A percentile compares a stretch with the other conserved stretches of the same genome.
phyloP scores from a whole-genome alignment of 345 rosid species.

The Garcia nutans region DNA sequence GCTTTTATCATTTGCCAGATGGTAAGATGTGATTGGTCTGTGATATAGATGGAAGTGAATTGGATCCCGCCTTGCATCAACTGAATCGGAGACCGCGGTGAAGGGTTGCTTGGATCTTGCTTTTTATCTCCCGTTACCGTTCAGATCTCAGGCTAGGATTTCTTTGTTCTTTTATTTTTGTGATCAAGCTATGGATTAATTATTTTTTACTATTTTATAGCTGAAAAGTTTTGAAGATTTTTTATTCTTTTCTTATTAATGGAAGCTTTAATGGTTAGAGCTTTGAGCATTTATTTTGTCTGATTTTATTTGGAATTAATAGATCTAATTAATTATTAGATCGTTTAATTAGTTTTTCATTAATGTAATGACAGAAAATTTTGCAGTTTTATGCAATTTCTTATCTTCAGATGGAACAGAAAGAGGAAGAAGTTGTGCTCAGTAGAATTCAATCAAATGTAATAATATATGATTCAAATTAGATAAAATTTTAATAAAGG shows the following conservation, averaged over 20 bases:
- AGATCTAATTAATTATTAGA: constrained; percentile 5
- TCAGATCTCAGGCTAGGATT: constrained; percentile 14
- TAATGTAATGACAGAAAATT: neutral
- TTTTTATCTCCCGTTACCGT: neutral
- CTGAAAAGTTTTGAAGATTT: neutral
- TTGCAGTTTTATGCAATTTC: neutral
- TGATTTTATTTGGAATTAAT: neutral
- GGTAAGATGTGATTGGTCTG: constrained; percentile 13
- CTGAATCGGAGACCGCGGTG: constrained; percentile 94
- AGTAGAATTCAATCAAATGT: neutral
- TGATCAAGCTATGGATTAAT: neutral
- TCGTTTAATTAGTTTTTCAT: neutral
- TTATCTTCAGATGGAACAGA: neutral
- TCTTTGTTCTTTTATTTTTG: neutral
- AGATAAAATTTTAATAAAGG: neutral
- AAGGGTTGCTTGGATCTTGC: constrained; percentile 23
- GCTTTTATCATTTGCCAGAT: constrained; percentile 15
- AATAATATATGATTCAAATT: neutral
- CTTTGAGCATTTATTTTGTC: neutral
- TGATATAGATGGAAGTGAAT: constrained; percentile 23
- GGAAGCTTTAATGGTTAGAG: neutral
- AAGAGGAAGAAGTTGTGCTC: neutral
- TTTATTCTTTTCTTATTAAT: neutral
- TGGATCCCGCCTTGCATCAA: constrained; percentile 97
- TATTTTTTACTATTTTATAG: neutral